phyloP scores from a whole-genome alignment of 768 basidiomycete genomes.

The Pholiota molesta region DNA sequence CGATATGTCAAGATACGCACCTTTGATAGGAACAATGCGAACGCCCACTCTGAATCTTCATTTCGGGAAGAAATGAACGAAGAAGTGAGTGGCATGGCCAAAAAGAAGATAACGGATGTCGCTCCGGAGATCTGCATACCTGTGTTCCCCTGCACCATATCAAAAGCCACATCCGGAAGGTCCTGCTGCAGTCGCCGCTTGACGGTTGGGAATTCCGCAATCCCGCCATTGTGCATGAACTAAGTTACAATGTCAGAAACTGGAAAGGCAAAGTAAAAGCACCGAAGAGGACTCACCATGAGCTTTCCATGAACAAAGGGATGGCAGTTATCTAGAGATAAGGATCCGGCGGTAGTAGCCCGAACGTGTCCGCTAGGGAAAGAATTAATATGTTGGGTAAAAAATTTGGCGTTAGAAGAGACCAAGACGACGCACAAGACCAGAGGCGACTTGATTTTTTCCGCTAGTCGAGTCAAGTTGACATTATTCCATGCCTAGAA shows the following conservation, averaged over 20 bases:
- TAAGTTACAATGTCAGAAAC: conserved; percentile 27
- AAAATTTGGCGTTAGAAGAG: not conserved
- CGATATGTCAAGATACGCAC: conserved; percentile 33
- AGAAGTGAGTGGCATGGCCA: not conserved
- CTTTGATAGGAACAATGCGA: conserved; percentile 88
- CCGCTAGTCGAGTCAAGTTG: conserved; percentile 90
- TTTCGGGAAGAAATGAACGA: conserved; percentile 3
- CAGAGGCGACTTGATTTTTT: conserved; percentile 95
- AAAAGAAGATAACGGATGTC: conserved; percentile 5
- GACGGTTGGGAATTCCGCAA: conserved; percentile 79
- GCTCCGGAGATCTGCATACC: conserved; percentile 44
- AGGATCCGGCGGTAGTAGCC: conserved; percentile 88
- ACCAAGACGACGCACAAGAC: conserved; percentile 69
- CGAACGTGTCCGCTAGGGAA: conserved; percentile 82
- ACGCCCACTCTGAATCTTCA: conserved; percentile 95
- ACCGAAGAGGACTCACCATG: conserved; percentile 62
- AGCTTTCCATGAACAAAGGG: conserved; percentile 91
- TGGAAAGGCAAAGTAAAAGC: not conserved
- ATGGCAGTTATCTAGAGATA: conserved; percentile 95
- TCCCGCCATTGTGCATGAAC: conserved; percentile 99
- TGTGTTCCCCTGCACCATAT: conserved; percentile 90
- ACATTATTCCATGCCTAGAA: conserved; percentile 93
- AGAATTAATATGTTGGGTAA: not conserved
- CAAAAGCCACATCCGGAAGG: conserved; percentile 83
- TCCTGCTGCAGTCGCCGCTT: conserved; percentile 80